phyloP scores from a whole-genome alignment of 2,329 filamentous ascomycete genomes.

The Sporothrix brunneoviolacea region DNA sequence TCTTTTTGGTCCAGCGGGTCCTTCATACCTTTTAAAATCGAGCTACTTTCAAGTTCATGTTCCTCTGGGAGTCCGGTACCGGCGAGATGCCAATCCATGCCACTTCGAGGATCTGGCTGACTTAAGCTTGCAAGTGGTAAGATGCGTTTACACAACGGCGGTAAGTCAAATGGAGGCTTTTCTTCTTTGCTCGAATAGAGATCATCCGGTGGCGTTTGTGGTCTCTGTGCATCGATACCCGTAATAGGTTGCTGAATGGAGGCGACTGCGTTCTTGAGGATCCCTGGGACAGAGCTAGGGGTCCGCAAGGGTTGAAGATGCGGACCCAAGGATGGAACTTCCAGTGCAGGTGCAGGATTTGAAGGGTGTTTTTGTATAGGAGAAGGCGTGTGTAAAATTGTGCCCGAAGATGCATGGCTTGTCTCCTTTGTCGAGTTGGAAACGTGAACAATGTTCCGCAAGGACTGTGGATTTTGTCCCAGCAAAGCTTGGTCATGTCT shows the following conservation, averaged over 20 bases:
- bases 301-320: too few species aligned
- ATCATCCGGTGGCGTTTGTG: too few species aligned
- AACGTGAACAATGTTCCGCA: neutral
- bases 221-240: too few species aligned
- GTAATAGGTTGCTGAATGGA: too few species aligned
- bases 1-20: neutral
- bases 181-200: too few species aligned
- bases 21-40: conserved; percentile 6
- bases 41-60: neutral
- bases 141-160: neutral
- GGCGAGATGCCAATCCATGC: neutral
- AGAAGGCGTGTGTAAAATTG: conserved; percentile 32
- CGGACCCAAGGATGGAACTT: too few species aligned
- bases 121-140: conserved; percentile 3
- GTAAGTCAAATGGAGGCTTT: too few species aligned
- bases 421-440: conserved; percentile 14
- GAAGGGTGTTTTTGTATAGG: too few species aligned
- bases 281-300: too few species aligned
- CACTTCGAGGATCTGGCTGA: conserved; percentile 7
- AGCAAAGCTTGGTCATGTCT: neutral
- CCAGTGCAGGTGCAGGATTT: too few species aligned
- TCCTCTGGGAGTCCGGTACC: neutral
- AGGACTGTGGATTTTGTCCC: neutral
- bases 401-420: conserved; percentile 27
- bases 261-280: too few species aligned